Percentiles rank a stretch among this genome's conserved stretches.
These are phyloP conservation scores for Astrephomene gubernaculifera DNA, from an alignment of 139 green algal species.

Conservation along the genomic window DNA sequence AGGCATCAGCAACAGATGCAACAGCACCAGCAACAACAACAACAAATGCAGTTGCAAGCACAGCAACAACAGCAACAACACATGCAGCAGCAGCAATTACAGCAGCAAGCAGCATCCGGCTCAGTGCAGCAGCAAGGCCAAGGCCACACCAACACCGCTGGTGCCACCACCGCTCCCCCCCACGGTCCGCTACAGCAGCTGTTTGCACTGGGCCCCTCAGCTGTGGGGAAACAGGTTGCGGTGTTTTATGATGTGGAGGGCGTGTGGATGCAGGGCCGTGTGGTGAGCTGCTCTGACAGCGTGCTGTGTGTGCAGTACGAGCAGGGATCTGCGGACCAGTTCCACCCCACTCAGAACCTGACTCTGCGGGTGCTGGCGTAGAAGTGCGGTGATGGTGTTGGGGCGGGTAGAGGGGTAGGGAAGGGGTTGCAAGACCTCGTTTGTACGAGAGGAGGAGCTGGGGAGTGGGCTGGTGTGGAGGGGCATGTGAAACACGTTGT, in stretches of 20 bases:
- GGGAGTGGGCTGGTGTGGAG: too few relatives aligned
- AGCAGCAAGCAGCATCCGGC: background rate
- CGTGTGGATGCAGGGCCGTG: slow-evolving; percentile 37
- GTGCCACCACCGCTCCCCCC: too few relatives aligned
- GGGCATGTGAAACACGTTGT: too few relatives aligned
- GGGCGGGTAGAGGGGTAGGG: too few relatives aligned
- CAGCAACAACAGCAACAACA: too few relatives aligned
- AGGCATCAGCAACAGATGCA: background rate
- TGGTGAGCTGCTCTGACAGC: background rate
- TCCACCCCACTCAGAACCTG: slow-evolving; percentile 23
- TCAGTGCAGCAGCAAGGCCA: too few relatives aligned
- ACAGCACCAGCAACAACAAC: slow-evolving; percentile 9
- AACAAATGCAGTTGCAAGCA: background rate
- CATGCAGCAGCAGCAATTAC: background rate
- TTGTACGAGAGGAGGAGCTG: too few relatives aligned
- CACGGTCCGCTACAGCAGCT: slow-evolving; percentile 28
- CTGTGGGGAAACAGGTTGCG: background rate
- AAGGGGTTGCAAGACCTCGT: too few relatives aligned
- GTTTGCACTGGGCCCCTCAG: background rate
- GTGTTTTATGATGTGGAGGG: slow-evolving; percentile 41
- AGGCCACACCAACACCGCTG: too few relatives aligned
- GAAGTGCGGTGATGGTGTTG: too few relatives aligned
- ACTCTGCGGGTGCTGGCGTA: slow-evolving; percentile 24
- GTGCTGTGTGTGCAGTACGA: slow-evolving; percentile 21
- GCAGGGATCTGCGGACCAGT: slow-evolving; percentile 1